Base-by-base conservation (phyloP, 768 basidiomycete species). In the Tulasnella sp. region DNA sequence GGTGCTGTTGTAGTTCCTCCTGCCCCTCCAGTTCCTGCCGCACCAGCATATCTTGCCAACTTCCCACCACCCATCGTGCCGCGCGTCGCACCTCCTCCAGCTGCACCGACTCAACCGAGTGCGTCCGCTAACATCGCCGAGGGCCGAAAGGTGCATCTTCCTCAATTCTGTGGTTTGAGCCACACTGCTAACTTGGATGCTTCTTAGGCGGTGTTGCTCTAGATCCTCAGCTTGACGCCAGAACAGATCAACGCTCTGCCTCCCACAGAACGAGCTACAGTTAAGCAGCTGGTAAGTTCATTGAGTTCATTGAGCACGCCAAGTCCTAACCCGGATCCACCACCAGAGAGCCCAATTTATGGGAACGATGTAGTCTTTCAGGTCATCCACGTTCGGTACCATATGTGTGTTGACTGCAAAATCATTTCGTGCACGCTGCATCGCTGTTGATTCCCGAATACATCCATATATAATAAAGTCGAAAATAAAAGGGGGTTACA, bases 201-300 rank as follows among this genome's bases (percentile, higher is more conserved):
- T 70, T 49, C 71, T 72, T 79, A 92, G 93, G 87, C 88, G 40
- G 92, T 97, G 90, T 82, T 97, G 73, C 87, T 94, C 83, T 94
- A 96, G 84, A 95, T 98, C 0, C 84, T 98, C 39, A 88, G 86
- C 77, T 82, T 98, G 81, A 91, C 91, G 0, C 90, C 86, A 67
- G 94, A 93, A 67, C 94, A 97, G 82, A 92, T 98, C 78, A 90
- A 90, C 68, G 88, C 88, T 9, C 84, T 97, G 70, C 92, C 94
- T 37, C 91, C 92, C 5, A 86, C 87, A 1, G 94, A 97, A 80
- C 87, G 91, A 40, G 87, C 88, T 0, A 91, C 93, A 14, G 93
- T 98, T 37, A 86, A 92, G 82, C 90, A 91, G 81, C 81, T 97
- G 82, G 94, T 95, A 71, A 78, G 87, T 83, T 22, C 12, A 38